Conservation (phyloP, 2,329 filamentous ascomycete species). For the Gnomoniopsis sp. region DNA sequence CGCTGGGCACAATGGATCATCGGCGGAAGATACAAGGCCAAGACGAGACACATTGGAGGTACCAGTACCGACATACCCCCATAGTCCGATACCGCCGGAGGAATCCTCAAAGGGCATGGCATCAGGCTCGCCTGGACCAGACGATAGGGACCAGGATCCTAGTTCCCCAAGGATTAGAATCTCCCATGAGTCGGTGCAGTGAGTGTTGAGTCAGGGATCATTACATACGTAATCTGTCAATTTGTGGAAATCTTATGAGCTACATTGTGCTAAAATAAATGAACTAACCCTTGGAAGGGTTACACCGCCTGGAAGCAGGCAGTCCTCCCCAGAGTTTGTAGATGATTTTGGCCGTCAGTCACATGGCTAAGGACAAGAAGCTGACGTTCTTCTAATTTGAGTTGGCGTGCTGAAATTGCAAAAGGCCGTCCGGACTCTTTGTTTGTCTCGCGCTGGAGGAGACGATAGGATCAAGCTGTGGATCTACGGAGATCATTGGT, state of each 20-base stretch:
- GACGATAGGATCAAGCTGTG: too few relatives aligned
- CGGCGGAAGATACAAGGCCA: neutral
- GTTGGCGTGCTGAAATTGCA: too few relatives aligned
- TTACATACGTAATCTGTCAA: neutral
- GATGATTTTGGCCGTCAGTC: neutral
- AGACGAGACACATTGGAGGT: slow-evolving; percentile 6
- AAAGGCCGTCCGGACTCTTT: too few relatives aligned
- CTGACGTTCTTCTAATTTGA: neutral
- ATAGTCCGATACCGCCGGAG: neutral
- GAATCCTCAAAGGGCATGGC: neutral
- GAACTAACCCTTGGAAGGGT: neutral
- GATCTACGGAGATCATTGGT: too few relatives aligned
- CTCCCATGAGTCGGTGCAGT: neutral
- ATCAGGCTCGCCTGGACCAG: neutral
- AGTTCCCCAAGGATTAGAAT: neutral
- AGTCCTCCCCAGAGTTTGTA: too few relatives aligned
- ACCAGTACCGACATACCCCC: neutral
- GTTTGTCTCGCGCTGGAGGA: too few relatives aligned
- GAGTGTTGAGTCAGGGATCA: neutral
- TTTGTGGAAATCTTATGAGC: neutral
- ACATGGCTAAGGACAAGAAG: neutral
- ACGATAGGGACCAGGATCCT: neutral
- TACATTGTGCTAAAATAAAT: neutral
- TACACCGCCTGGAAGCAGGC: neutral
- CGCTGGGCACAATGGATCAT: neutral